phyloP scores from a whole-genome alignment of 345 rosid genomes.

The Carallia pectinifolia region DNA sequence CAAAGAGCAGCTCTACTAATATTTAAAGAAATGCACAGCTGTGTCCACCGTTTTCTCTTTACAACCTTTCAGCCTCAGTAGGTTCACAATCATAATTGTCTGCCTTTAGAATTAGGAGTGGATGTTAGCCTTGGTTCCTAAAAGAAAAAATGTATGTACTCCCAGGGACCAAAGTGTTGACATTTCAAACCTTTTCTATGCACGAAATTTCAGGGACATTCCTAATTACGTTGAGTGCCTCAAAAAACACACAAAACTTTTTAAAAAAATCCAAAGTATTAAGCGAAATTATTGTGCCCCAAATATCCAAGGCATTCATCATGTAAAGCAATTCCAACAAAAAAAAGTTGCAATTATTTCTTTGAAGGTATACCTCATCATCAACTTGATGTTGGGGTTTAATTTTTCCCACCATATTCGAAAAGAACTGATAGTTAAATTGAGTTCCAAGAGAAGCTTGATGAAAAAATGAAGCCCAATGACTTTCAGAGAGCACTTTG shows the following conservation, averaged over 20 bases:
- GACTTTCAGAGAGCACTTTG: slow-evolving; percentile 64
- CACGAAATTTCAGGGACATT: background rate
- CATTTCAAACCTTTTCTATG: background rate
- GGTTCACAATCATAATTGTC: too few relatives aligned
- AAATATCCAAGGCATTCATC: background rate
- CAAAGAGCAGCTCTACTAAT: too few relatives aligned
- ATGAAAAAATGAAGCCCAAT: slow-evolving; percentile 93
- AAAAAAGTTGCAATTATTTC: slow-evolving; percentile 1
- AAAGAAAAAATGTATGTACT: background rate
- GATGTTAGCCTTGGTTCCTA: background rate
- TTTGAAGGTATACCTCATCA: slow-evolving; percentile 41
- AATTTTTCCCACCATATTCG: slow-evolving; percentile 39
- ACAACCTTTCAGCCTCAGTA: too few relatives aligned
- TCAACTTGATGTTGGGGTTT: slow-evolving; percentile 26
- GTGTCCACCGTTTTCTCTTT: too few relatives aligned
- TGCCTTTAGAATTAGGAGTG: too few relatives aligned
- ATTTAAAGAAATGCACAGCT: too few relatives aligned
- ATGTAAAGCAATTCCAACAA: slow-evolving; percentile 1
- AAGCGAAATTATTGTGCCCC: background rate
- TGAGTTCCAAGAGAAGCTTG: slow-evolving; percentile 91
- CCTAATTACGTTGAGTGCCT: background rate
- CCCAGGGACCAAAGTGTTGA: background rate
- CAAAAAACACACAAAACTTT: background rate
- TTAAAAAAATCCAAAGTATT: background rate
- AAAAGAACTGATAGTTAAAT: slow-evolving; percentile 57